phyloP scores from a whole-genome alignment of 257 asterid genomes.

The Gentiana macrophylla region DNA sequence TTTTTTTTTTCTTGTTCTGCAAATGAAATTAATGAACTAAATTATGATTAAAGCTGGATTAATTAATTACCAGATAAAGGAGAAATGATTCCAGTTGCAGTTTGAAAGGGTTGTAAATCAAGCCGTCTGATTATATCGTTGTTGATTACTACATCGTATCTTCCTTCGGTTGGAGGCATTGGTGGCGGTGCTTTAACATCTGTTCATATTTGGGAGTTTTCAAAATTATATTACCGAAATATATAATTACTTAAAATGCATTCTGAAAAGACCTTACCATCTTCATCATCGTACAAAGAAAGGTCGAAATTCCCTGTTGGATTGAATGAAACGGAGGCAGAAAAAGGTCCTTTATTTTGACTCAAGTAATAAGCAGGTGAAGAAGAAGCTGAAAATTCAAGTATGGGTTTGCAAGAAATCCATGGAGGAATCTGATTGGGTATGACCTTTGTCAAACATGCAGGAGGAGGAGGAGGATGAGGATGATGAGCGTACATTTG shows the following conservation, averaged over 20 bases:
- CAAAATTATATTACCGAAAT: neutral
- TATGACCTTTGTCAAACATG: conserved; percentile 29
- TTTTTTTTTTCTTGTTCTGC: neutral
- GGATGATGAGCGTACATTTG: too few relatives aligned
- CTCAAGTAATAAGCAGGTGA: conserved; percentile 6
- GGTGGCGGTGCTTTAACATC: conserved; percentile 54
- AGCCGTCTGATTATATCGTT: conserved; percentile 39
- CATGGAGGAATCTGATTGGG: conserved; percentile 18
- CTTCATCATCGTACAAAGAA: conserved; percentile 50
- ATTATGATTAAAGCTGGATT: neutral
- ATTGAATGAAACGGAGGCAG: conserved; percentile 54
- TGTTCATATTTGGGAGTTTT: conserved; percentile 1
- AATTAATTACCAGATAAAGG: conserved; percentile 29
- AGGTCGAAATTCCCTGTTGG: conserved; percentile 72
- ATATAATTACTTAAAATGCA: neutral
- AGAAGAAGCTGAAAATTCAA: conserved; percentile 4
- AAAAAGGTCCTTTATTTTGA: conserved; percentile 21
- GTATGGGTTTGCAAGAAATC: conserved; percentile 24
- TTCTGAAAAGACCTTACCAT: conserved; percentile 10
- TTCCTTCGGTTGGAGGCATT: conserved; percentile 60
- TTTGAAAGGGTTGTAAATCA: conserved; percentile 49
- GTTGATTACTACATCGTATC: conserved; percentile 62
- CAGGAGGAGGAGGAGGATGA: conserved; percentile 5
- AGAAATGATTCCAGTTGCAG: conserved; percentile 41
- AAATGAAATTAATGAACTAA: neutral